Percentiles rank a stretch among this genome's conserved stretches.
Evolutionary conservation across 352 stramenopile species (phyloP).

Genomic region (Phytophthora vignae): DNA sequence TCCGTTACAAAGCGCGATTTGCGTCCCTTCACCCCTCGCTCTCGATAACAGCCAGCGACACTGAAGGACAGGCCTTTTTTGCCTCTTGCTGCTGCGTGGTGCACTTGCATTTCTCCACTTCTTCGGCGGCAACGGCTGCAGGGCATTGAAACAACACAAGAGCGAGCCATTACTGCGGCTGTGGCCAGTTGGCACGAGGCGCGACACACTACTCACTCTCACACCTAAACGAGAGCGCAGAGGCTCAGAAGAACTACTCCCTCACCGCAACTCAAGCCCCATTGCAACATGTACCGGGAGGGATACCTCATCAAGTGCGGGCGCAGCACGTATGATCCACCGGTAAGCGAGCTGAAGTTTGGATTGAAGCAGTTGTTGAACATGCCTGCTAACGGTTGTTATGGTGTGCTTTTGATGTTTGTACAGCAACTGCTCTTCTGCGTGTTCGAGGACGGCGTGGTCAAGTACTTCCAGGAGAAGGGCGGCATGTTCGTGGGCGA

Average conservation of each 20-base stretch:
- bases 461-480: constrained; percentile 82
- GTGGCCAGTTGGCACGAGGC: constrained; percentile 22
- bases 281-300: constrained; percentile 74
- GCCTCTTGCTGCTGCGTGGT: background rate
- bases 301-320: constrained; percentile 80
- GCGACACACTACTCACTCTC: constrained; percentile 8
- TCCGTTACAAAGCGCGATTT: constrained; percentile 34
- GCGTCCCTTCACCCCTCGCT: constrained; percentile 13
- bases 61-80: constrained; percentile 21
- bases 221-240: background rate
- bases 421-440: constrained; percentile 72
- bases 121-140: constrained; percentile 8
- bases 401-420: background rate
- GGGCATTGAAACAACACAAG: constrained; percentile 22
- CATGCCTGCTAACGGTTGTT: background rate
- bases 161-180: background rate
- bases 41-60: constrained; percentile 21
- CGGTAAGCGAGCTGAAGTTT: constrained; percentile 36
- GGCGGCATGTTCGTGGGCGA: constrained; percentile 69
- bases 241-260: constrained; percentile 4
- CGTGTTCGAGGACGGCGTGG: constrained; percentile 78
- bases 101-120: background rate
- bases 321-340: constrained; percentile 52
- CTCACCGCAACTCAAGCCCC: background rate
- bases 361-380: background rate